These are phyloP conservation scores for Aschersonia sp. DNA, from an alignment of 2,329 filamentous ascomycete species.

Conservation along the genomic window DNA sequence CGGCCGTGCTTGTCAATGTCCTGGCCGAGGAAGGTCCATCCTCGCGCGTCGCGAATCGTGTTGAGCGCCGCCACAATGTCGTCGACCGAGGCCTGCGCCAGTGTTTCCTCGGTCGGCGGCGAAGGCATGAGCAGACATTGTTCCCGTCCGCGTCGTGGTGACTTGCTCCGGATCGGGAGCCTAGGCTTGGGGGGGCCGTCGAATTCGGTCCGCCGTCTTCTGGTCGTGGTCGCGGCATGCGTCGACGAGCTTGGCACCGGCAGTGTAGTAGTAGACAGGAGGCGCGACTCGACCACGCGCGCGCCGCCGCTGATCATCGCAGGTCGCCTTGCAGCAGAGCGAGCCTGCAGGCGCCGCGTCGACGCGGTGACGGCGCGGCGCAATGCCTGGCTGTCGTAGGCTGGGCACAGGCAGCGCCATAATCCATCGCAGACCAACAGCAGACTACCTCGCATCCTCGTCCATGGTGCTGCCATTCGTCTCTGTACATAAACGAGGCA, in stretches of 20 bases:
- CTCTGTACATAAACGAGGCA: no score
- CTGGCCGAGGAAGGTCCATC: conserved; percentile 7
- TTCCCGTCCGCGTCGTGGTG: background rate
- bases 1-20: conserved; percentile 12
- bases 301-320: background rate
- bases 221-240: no score
- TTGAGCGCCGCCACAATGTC: conserved; percentile 14
- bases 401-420: conserved; percentile 49
- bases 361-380: conserved; percentile 14
- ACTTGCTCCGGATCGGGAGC: background rate
- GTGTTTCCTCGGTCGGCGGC: conserved; percentile 7
- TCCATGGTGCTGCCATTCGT: background rate
- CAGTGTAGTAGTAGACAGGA: background rate
- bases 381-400: conserved; percentile 26
- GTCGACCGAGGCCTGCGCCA: conserved; percentile 8
- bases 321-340: no score
- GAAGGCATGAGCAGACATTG: conserved; percentile 7
- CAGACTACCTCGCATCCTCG: conserved; percentile 14
- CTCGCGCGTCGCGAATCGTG: conserved; percentile 10
- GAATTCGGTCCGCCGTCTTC: no score
- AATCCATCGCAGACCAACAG: conserved; percentile 39
- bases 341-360: no score
- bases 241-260: no score
- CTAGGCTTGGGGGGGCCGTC: no score
- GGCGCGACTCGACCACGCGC: background rate